Conservation (phyloP, 2,329 filamentous ascomycete species). For the Colletotrichum sp. region DNA sequence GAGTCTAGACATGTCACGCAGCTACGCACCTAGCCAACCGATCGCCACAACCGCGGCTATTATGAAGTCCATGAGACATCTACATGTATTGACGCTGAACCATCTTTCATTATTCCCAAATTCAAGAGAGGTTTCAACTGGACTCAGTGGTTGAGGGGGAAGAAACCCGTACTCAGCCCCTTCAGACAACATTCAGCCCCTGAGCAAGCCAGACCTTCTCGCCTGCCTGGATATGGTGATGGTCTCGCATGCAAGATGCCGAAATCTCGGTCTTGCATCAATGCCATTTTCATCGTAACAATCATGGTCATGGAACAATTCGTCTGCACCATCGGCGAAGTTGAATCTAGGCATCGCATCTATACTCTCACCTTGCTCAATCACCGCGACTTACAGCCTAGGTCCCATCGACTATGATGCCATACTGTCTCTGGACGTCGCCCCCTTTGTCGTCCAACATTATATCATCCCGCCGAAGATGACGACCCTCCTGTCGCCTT, state of each 20-base stretch:
- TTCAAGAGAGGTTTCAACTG: not conserved
- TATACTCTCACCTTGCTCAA: not conserved
- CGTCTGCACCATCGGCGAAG: not conserved
- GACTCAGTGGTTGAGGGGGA: not conserved
- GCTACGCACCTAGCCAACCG: not conserved
- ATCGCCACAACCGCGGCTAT: not conserved
- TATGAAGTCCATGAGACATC: not conserved
- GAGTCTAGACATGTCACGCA: fast-evolving
- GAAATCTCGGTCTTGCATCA: not conserved
- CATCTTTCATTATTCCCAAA: not conserved
- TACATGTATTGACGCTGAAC: not conserved
- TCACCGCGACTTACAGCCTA: not conserved
- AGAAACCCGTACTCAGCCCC: not conserved
- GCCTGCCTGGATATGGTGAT: not conserved
- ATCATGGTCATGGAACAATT: not conserved
- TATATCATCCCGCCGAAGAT: not conserved
- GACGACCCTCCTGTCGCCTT: not conserved
- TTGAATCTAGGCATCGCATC: not conserved
- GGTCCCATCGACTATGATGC: not conserved
- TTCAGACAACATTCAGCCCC: not conserved
- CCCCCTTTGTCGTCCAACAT: not conserved
- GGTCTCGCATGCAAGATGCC: not conserved
- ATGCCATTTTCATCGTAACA: not conserved
- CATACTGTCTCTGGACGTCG: not conserved
- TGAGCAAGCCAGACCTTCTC: not conserved